Conservation (phyloP, 2,329 filamentous ascomycete species). For the Aspergillus floridensis region DNA sequence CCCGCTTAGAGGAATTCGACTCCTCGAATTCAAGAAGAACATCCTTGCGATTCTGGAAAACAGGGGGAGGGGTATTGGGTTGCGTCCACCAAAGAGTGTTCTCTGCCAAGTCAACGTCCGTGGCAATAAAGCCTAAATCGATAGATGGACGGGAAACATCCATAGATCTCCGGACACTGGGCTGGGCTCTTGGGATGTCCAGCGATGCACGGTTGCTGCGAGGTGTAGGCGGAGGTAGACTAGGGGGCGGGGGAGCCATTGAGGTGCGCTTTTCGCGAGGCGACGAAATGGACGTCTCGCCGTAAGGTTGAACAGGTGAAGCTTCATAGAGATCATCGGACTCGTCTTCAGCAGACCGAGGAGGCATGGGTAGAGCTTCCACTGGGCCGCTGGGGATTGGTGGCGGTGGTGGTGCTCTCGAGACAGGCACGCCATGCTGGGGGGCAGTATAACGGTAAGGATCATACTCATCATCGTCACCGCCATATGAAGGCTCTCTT, state of each 20-base stretch:
- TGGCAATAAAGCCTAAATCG: constrained; percentile 81
- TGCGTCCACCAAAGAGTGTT: constrained; percentile 85
- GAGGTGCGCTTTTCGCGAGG: constrained; percentile 43
- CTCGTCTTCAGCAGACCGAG: constrained; percentile 33
- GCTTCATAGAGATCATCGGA: constrained; percentile 49
- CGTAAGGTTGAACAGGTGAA: constrained; percentile 40
- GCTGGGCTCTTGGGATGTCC: constrained; percentile 58
- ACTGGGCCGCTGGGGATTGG: constrained; percentile 21
- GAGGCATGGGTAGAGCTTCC: constrained; percentile 21
- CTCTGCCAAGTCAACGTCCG: constrained; percentile 75
- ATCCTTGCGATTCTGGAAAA: constrained; percentile 78
- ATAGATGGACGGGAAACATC: constrained; percentile 72
- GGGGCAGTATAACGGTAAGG: constrained; percentile 52
- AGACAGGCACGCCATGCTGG: constrained; percentile 30
- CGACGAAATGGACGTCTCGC: constrained; percentile 29
- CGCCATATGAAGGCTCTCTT: constrained; percentile 42
- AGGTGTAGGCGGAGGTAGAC: constrained; percentile 40
- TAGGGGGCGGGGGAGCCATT: constrained; percentile 48
- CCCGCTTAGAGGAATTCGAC: constrained; percentile 64
- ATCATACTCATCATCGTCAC: constrained; percentile 54
- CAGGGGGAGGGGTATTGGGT: constrained; percentile 73
- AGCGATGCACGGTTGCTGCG: constrained; percentile 58
- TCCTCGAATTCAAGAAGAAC: constrained; percentile 81
- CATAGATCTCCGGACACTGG: constrained; percentile 61
- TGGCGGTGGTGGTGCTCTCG: constrained; percentile 30